Conservation (phyloP, 1,139 yeast genomes). For the Starmera stellimalicola region DNA sequence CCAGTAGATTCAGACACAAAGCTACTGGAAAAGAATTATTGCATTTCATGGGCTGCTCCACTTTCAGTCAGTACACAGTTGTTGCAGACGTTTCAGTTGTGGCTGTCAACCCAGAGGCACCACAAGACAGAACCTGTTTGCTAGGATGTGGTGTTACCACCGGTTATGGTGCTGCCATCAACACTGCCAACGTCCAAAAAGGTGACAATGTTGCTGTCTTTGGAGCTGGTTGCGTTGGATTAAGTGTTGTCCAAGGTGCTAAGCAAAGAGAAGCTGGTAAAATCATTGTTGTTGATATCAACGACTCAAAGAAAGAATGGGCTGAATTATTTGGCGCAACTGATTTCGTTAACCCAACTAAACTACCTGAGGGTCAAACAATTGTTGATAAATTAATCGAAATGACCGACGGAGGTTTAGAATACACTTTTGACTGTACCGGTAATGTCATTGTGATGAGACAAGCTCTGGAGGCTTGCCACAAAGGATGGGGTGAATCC, state of each 20-base stretch:
- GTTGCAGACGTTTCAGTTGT: slow-evolving; percentile 98
- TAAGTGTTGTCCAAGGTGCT: slow-evolving; percentile 95
- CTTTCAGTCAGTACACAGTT: slow-evolving; percentile 94
- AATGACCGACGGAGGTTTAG: slow-evolving; percentile 94
- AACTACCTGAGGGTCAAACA: slow-evolving; percentile 60
- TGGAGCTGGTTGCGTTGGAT: slow-evolving; percentile 96
- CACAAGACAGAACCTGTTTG: slow-evolving; percentile 79
- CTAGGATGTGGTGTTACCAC: slow-evolving; percentile 98
- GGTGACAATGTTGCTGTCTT: slow-evolving; percentile 95
- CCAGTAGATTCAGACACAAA: slow-evolving; percentile 62
- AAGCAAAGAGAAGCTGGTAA: slow-evolving; percentile 67
- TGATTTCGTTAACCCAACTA: slow-evolving; percentile 79
- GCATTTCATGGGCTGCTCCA: slow-evolving; percentile 97
- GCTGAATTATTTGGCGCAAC: slow-evolving; percentile 90
- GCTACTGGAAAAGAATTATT: slow-evolving; percentile 73
- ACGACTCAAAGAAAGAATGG: slow-evolving; percentile 78
- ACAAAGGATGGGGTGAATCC: slow-evolving; percentile 98
- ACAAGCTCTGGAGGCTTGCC: slow-evolving; percentile 91
- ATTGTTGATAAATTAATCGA: slow-evolving; percentile 81
- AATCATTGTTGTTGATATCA: slow-evolving; percentile 83
- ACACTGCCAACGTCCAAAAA: slow-evolving; percentile 83
- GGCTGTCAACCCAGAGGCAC: slow-evolving; percentile 78
- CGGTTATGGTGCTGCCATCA: slow-evolving; percentile 95
- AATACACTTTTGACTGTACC: slow-evolving; percentile 94
- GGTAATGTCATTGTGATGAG: slow-evolving; percentile 96